Conservation (phyloP, 495 filamentous ascomycete species). For the Neurospora sp. region DNA sequence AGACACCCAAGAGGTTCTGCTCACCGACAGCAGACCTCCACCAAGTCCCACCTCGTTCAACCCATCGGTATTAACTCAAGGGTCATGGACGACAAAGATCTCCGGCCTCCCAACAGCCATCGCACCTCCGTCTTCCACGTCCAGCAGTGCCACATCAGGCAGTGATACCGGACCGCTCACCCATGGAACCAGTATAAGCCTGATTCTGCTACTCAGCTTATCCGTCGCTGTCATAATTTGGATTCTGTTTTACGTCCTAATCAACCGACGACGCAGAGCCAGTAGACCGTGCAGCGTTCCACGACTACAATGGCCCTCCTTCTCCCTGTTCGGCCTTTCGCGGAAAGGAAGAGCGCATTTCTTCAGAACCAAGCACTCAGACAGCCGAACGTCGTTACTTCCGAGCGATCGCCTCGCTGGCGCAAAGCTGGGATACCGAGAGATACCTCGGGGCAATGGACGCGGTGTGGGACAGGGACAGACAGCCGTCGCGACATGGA, state of each 20-base stretch:
- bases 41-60: background rate
- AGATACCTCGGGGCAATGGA: background rate
- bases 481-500: constrained; percentile 7
- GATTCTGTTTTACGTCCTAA: constrained; percentile 8
- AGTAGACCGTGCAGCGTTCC: background rate
- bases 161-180: background rate
- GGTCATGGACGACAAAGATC: background rate
- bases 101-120: background rate
- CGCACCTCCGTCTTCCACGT: background rate
- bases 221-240: constrained; percentile 18
- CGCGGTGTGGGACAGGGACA: background rate
- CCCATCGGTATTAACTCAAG: background rate
- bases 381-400: background rate
- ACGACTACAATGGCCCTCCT: background rate
- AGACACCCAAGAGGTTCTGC: background rate
- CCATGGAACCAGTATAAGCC: constrained; percentile 17
- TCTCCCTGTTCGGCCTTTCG: background rate
- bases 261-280: constrained; percentile 17
- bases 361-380: background rate
- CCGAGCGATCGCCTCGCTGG: background rate
- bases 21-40: constrained; percentile 1
- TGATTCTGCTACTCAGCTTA: constrained; percentile 23
- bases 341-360: background rate
- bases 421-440: background rate
- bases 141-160: background rate